Conservation (phyloP, 2,329 filamentous ascomycete species). For the Monosporascus sp. region DNA sequence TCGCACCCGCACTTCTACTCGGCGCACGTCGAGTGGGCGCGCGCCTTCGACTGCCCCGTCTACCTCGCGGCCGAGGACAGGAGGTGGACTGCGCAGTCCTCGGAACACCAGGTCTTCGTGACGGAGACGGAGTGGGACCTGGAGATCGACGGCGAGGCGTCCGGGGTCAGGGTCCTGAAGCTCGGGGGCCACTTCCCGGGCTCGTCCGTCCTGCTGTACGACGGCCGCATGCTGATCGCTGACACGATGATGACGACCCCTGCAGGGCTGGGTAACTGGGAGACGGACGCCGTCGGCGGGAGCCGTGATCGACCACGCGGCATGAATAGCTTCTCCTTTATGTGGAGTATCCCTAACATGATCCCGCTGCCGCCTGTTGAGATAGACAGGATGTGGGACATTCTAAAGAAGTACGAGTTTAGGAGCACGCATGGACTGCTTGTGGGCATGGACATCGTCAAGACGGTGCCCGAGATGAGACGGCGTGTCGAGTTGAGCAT, state of each 20-base stretch:
- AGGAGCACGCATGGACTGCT: slow-evolving; percentile 64
- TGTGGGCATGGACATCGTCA: slow-evolving; percentile 54
- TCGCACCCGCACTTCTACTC: slow-evolving; percentile 80
- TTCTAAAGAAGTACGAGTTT: slow-evolving; percentile 58
- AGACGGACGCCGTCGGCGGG: slow-evolving; percentile 33
- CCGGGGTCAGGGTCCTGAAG: slow-evolving; percentile 58
- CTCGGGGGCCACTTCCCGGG: slow-evolving; percentile 77
- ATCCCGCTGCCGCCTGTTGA: slow-evolving; percentile 64
- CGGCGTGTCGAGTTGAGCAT: slow-evolving; percentile 66
- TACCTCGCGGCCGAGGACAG: slow-evolving; percentile 62
- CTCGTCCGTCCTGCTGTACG: slow-evolving; percentile 60
- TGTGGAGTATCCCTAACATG: slow-evolving; percentile 72
- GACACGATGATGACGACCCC: slow-evolving; percentile 73
- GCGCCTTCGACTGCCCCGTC: slow-evolving; percentile 62
- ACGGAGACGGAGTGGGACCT: slow-evolving; percentile 35
- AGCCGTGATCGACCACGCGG: slow-evolving; percentile 33
- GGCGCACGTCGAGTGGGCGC: slow-evolving; percentile 69
- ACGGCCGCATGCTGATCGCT: slow-evolving; percentile 61
- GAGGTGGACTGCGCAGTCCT: slow-evolving; percentile 52
- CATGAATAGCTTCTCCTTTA: slow-evolving; percentile 58
- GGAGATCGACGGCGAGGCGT: slow-evolving; percentile 19
- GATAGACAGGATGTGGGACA: slow-evolving; percentile 64
- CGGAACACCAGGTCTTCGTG: slow-evolving; percentile 42
- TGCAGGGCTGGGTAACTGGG: slow-evolving; percentile 44
- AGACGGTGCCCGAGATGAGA: slow-evolving; percentile 47